Percentiles rank a stretch among this genome's conserved stretches.
phyloP scores from a whole-genome alignment of 2,329 filamentous ascomycete species.

The Arthrinium phaeospermum region DNA sequence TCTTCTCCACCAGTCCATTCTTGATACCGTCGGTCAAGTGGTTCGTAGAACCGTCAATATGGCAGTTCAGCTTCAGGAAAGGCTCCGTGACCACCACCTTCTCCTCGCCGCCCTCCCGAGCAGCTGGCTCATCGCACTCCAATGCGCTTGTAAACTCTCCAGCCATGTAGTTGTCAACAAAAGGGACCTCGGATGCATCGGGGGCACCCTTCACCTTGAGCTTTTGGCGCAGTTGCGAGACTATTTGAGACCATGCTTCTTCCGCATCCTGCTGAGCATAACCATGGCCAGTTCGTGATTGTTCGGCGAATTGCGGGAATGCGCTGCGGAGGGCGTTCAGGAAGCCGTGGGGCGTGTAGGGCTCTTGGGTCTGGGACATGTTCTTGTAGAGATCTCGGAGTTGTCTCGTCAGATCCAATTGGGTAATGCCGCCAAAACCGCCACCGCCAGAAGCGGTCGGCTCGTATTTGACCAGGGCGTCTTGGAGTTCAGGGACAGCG shows the following conservation, averaged over 20 bases:
- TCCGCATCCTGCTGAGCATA: conserved; percentile 99
- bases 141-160: conserved; percentile 80
- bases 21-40: conserved; percentile 89
- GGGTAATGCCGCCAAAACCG: conserved; percentile 46
- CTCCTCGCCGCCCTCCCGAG: conserved; percentile 76
- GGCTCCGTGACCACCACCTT: conserved; percentile 70
- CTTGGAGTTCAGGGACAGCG: conserved; percentile 87
- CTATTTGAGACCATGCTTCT: conserved; percentile 96
- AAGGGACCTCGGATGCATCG: conserved; percentile 63
- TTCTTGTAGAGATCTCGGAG: conserved; percentile 84
- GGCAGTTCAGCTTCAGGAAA: conserved; percentile 94
- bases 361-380: conserved; percentile 87
- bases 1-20: conserved; percentile 81
- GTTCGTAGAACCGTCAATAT: conserved; percentile 87
- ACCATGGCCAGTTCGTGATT: conserved; percentile 78
- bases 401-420: conserved; percentile 75
- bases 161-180: conserved; percentile 89
- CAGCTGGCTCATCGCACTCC: conserved; percentile 82
- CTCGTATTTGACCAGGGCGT: conserved; percentile 70
- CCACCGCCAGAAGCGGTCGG: conserved; percentile 32
- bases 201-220: conserved; percentile 67
- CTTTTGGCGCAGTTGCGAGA: conserved; percentile 81
- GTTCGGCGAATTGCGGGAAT: conserved; percentile 94
- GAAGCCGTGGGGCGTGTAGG: conserved; percentile 84
- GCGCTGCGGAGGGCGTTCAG: conserved; percentile 77